Evolutionary conservation across 2,329 filamentous ascomycete genomes (phyloP).

Genomic region (Epichloe elymi): DNA sequence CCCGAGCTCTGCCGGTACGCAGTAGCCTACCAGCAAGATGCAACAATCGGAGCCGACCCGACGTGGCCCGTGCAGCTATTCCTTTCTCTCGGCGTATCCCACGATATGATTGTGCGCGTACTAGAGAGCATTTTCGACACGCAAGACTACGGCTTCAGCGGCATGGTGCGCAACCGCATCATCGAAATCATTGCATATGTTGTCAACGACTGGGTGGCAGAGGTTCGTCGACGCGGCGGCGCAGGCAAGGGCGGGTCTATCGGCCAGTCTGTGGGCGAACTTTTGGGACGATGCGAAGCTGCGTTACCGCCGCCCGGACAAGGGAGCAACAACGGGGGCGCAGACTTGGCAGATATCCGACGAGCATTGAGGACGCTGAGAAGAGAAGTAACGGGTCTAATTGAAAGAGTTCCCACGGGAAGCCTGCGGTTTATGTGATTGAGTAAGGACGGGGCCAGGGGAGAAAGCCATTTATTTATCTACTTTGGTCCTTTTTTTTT

Average conservation of each 20-base stretch:
- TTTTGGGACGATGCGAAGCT: slow-evolving; percentile 36
- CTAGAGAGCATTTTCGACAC: slow-evolving; percentile 45
- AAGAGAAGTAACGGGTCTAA: slow-evolving; percentile 30
- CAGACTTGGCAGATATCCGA: slow-evolving; percentile 30
- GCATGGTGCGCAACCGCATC: slow-evolving; percentile 33
- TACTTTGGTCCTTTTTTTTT: not conserved
- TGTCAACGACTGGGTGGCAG: slow-evolving; percentile 35
- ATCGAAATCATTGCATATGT: slow-evolving; percentile 41
- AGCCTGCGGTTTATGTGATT: slow-evolving; percentile 33
- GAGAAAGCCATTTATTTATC: not conserved
- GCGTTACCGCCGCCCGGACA: slow-evolving; percentile 27
- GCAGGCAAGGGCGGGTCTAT: slow-evolving; percentile 26
- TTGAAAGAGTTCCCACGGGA: slow-evolving; percentile 28
- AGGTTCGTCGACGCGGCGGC: slow-evolving; percentile 34
- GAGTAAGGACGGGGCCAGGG: not conserved
- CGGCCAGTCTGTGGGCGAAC: slow-evolving; percentile 32
- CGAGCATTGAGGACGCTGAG: slow-evolving; percentile 28
- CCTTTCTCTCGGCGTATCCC: slow-evolving; percentile 40
- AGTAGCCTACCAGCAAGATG: slow-evolving; percentile 43
- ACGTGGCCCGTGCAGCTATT: slow-evolving; percentile 46
- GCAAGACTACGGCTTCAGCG: slow-evolving; percentile 46
- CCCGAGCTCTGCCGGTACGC: slow-evolving; percentile 51
- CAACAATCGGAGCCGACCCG: slow-evolving; percentile 41
- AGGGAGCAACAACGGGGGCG: slow-evolving; percentile 30
- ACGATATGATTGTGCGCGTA: slow-evolving; percentile 41